Conservation (phyloP, 331 rosid genomes). For the Quercus lobata region DNA sequence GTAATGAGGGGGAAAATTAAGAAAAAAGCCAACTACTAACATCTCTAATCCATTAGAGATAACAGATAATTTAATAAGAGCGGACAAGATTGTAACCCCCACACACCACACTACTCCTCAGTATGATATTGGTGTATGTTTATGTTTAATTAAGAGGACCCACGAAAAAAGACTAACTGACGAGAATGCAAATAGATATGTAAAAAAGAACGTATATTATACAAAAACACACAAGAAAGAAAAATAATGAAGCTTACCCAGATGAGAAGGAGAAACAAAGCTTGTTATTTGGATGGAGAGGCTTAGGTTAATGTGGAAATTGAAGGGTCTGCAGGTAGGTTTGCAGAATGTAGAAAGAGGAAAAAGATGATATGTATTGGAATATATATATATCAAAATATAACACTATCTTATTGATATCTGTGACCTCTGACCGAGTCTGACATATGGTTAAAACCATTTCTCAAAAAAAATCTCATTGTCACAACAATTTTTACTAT, state of each 20-base stretch:
- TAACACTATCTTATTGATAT: background rate
- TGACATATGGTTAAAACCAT: too few relatives aligned
- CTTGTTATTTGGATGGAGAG: background rate
- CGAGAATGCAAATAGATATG: background rate
- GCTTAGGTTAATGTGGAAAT: background rate
- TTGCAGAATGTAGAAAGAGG: too few relatives aligned
- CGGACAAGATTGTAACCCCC: background rate
- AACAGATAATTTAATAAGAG: background rate
- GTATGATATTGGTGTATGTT: background rate
- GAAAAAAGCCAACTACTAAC: background rate
- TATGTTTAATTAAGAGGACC: background rate
- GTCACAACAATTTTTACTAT: too few relatives aligned
- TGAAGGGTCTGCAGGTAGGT: too few relatives aligned
- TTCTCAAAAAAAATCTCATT: too few relatives aligned
- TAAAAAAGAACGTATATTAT: background rate
- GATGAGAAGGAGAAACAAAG: background rate
- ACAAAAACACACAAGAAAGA: background rate
- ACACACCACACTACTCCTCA: background rate
- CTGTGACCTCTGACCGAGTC: background rate
- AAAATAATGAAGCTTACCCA: background rate
- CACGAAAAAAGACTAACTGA: background rate
- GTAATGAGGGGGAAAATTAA: background rate
- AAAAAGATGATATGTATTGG: too few relatives aligned
- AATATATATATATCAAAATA: too few relatives aligned
- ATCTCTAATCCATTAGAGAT: background rate